Evolutionary conservation across 2,329 filamentous ascomycete genomes (phyloP).

Genomic region (Tolypocladium pustulatum): DNA sequence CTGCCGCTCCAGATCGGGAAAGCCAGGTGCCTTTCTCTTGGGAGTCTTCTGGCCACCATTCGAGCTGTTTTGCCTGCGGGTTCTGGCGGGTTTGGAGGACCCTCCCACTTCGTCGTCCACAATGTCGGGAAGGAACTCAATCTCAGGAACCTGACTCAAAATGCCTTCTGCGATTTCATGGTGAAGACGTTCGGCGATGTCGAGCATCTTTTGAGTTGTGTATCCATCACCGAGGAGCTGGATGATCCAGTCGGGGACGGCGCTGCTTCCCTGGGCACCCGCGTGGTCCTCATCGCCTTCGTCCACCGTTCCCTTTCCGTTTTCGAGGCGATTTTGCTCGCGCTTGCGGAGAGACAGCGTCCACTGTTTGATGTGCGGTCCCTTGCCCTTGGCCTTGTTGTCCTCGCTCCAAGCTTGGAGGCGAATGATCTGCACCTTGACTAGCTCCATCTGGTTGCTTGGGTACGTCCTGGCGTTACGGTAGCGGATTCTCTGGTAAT

Average conservation of each 20-base stretch:
- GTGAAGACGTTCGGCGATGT: slow-evolving; percentile 35
- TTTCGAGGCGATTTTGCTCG: slow-evolving; percentile 45
- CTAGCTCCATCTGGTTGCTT: slow-evolving; percentile 51
- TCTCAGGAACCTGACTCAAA: slow-evolving; percentile 41
- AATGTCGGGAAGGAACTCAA: slow-evolving; percentile 49
- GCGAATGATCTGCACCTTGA: slow-evolving; percentile 50
- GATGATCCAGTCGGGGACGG: slow-evolving; percentile 39
- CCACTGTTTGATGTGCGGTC: slow-evolving; percentile 36
- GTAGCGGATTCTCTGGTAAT: slow-evolving; percentile 69
- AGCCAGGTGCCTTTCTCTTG: slow-evolving; percentile 14
- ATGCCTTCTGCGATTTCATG: slow-evolving; percentile 30
- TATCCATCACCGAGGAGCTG: slow-evolving; percentile 35
- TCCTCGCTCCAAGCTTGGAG: slow-evolving; percentile 52
- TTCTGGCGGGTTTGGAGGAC: slow-evolving; percentile 11
- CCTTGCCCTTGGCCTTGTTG: slow-evolving; percentile 25
- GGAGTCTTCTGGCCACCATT: slow-evolving; percentile 7
- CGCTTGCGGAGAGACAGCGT: slow-evolving; percentile 53
- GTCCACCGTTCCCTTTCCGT: slow-evolving; percentile 14
- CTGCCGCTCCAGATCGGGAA: slow-evolving; percentile 1
- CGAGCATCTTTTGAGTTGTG: slow-evolving; percentile 33
- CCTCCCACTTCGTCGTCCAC: slow-evolving; percentile 21
- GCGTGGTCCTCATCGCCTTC: slow-evolving; percentile 20
- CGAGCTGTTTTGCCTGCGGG: slow-evolving; percentile 10
- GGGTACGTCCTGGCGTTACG: slow-evolving; percentile 53
- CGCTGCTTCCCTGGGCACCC: slow-evolving; percentile 21